Evolutionary conservation across 768 basidiomycete species (phyloP).

Genomic region (Podaxis mareebaensis): DNA sequence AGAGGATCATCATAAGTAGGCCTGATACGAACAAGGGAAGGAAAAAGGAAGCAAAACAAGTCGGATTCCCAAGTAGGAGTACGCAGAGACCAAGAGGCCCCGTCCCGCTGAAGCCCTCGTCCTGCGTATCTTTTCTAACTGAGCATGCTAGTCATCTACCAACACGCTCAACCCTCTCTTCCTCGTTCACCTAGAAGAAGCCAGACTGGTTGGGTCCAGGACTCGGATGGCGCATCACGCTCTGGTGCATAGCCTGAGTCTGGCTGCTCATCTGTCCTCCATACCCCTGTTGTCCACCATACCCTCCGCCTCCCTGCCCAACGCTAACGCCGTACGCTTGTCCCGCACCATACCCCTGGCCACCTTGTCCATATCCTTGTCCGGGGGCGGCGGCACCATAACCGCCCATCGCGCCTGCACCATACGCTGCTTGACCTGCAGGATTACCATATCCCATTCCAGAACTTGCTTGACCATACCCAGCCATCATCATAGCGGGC

Average conservation of each 20-base stretch:
- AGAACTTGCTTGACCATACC: slow-evolving; percentile 31
- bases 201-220: slow-evolving; percentile 44
- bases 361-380: slow-evolving; percentile 52
- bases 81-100: slow-evolving; percentile 5
- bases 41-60: slow-evolving; percentile 13
- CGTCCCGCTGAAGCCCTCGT: background rate
- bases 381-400: slow-evolving; percentile 24
- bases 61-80: slow-evolving; percentile 8
- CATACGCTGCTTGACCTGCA: slow-evolving; percentile 12
- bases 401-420: slow-evolving; percentile 16
- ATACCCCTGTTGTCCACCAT: slow-evolving; percentile 24
- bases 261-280: slow-evolving; percentile 35
- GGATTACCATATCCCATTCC: slow-evolving; percentile 15
- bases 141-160: background rate
- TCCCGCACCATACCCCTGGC: slow-evolving; percentile 33
- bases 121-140: background rate
- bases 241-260: slow-evolving; percentile 80
- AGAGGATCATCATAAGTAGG: slow-evolving; percentile 24
- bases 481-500: slow-evolving; percentile 64
- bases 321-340: slow-evolving; percentile 41
- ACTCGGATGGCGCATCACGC: slow-evolving; percentile 81
- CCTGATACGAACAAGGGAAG: slow-evolving; percentile 12
- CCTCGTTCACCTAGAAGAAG: background rate
- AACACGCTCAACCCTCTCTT: background rate
- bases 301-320: slow-evolving; percentile 18